Base-by-base conservation (phyloP, 2,329 filamentous ascomycete species). In the Clarireedia hainanense region DNA sequence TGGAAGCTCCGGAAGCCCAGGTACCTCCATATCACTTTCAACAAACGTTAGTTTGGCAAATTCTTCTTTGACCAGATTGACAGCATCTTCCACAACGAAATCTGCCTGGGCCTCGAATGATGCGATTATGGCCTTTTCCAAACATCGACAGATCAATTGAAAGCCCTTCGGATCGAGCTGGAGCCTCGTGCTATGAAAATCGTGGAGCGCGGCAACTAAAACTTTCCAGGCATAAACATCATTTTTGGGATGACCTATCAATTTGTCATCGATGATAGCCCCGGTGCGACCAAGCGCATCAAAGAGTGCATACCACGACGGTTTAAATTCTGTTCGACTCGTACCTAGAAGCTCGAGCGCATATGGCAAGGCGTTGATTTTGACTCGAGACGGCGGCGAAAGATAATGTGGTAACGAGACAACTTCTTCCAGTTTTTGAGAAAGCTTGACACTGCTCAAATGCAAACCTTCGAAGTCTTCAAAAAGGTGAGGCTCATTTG, bases 281-380 rank as follows among this genome's bases (percentile, higher is more conserved):
- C 61, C 58, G 7, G 47, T 50, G 40, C 68, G 65, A 2, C 73
- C 70, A 40, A 80, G 65, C 3, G 70, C 69, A 54, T 63, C 62
- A 57, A 76, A 69, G 27, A 77, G 70, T 3, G 63, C 61, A 62
- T 74, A 70, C 76, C 75, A 79, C 1, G 74, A 70, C 6, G 68
- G 66, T 30, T 69, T 68, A 40, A 50, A 60, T 1, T 17, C 52
- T 12, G 61, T 50, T 43, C 52, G 47, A 23, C 47, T 56, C n/a
- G 57, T 42, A 17, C 60, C 60, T 34, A 65, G 39, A 40, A 68
- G 59, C 27, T 59, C 46, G 20, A 59, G 59, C 37, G 58, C 60
- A 40, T 58, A 60, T 23, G 40, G 47, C 34, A 50, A 62, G 27
- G 24, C 56, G 46, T 50, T 58, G 39, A 36, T 54, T 17, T 14